Evolutionary conservation across 345 rosid species (phyloP).

Genomic region (Hibiscus tridactylites): DNA sequence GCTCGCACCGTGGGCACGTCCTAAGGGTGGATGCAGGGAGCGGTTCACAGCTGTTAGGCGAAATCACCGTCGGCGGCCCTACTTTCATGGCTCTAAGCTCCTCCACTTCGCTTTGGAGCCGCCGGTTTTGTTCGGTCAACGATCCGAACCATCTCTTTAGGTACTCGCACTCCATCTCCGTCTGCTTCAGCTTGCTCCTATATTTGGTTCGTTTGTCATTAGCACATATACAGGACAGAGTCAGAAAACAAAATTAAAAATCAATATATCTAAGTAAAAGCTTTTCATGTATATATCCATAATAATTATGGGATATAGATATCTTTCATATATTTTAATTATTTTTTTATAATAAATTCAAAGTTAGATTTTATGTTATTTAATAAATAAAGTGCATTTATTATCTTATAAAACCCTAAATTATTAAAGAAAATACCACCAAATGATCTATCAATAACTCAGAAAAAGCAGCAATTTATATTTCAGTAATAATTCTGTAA

Average conservation of each 20-base stretch:
- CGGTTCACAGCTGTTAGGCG: conserved; percentile 43
- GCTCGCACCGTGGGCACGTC: conserved; percentile 93
- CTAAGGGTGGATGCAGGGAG: conserved; percentile 66
- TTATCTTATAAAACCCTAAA: conserved; percentile 1
- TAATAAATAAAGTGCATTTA: neutral
- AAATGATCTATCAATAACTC: neutral
- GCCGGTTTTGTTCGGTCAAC: conserved; percentile 77
- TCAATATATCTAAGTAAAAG: too few relatives aligned
- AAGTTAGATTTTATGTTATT: neutral
- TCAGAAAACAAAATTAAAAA: too few relatives aligned
- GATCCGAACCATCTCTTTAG: conserved; percentile 88
- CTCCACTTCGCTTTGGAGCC: conserved; percentile 83
- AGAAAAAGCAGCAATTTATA: neutral
- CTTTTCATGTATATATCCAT: too few relatives aligned
- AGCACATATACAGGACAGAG: too few relatives aligned
- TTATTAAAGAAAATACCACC: neutral
- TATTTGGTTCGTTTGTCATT: neutral
- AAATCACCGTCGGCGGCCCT: conserved; percentile 45
- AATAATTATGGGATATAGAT: too few relatives aligned
- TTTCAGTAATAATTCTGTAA: neutral
- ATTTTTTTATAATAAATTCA: conserved; percentile 3
- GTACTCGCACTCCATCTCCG: conserved; percentile 91
- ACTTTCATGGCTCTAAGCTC: conserved; percentile 84
- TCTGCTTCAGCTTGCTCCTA: conserved; percentile 92
- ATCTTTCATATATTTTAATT: too few relatives aligned